Evolutionary conservation across 306 rosid genomes (phyloP).

Genomic region (Leucaena leucocephala): DNA sequence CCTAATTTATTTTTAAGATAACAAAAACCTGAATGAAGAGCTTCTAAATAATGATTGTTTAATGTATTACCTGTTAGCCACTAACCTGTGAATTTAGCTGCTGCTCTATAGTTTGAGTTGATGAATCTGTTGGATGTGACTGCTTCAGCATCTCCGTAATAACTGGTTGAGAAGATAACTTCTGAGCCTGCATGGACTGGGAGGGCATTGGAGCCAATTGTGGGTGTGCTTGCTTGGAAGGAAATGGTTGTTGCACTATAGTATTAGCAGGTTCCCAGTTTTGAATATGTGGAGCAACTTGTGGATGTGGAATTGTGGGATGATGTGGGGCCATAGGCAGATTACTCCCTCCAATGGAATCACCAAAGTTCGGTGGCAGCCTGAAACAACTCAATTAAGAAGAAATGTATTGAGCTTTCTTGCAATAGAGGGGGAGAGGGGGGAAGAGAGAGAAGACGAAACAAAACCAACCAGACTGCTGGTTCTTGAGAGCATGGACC

Average conservation of each 20-base stretch:
- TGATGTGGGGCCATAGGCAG: constrained; percentile 59
- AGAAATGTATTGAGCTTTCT: constrained; percentile 25
- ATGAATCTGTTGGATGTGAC: constrained; percentile 42
- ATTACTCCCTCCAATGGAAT: constrained; percentile 52
- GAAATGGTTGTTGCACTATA: constrained; percentile 51
- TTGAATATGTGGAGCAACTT: constrained; percentile 50
- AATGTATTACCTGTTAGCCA: constrained; percentile 40
- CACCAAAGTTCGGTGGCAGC: constrained; percentile 54
- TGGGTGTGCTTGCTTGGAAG: constrained; percentile 52
- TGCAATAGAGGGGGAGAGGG: background rate
- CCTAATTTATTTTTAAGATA: background rate
- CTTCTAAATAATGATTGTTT: constrained; percentile 30
- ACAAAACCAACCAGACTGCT: constrained; percentile 54
- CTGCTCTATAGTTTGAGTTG: constrained; percentile 55
- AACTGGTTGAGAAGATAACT: constrained; percentile 51
- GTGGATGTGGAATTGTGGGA: constrained; percentile 54
- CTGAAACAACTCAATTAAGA: constrained; percentile 48
- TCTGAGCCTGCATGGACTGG: constrained; percentile 49
- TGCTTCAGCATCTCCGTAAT: constrained; percentile 59
- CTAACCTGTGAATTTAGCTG: constrained; percentile 67
- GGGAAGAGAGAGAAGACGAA: background rate
- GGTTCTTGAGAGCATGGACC: constrained; percentile 60
- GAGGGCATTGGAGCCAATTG: constrained; percentile 55
- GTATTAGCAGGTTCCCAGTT: constrained; percentile 62
- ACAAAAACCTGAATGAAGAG: constrained; percentile 26